Evolutionary conservation across 139 green algal genomes (phyloP).

Genomic region (Volvox reticuliferus): DNA sequence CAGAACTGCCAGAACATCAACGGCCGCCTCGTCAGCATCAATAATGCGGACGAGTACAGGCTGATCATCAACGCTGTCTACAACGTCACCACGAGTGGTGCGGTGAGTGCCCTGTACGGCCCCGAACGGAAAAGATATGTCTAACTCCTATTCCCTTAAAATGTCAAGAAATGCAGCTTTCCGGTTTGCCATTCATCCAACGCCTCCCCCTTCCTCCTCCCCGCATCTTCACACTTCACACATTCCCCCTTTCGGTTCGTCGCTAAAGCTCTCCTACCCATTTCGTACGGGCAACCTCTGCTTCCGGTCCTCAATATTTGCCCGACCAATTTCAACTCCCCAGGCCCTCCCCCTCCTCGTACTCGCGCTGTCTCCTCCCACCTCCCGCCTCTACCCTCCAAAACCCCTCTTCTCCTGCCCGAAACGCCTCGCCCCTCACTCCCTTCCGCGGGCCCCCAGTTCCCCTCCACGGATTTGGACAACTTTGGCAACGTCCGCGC

Average conservation of each 20-base stretch:
- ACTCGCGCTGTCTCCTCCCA: neutral
- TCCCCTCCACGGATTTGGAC: conserved; percentile 6
- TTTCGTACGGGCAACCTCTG: neutral
- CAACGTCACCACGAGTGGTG: conserved; percentile 59
- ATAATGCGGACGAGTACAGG: conserved; percentile 10
- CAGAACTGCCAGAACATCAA: conserved; percentile 70
- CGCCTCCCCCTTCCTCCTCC: too few species aligned
- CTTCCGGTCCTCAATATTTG: neutral
- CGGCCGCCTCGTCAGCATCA: conserved; percentile 72
- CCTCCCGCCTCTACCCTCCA: neutral
- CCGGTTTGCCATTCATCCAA: too few species aligned
- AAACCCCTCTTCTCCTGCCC: neutral
- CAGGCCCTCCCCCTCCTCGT: neutral
- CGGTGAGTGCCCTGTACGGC: neutral
- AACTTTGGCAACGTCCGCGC: conserved; percentile 1
- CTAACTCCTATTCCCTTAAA: too few species aligned
- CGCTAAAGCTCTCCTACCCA: too few species aligned
- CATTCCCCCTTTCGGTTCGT: too few species aligned
- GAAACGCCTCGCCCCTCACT: neutral
- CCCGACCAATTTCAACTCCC: neutral
- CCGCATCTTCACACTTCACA: too few species aligned
- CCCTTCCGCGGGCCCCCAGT: neutral
- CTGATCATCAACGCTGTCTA: conserved; percentile 57
- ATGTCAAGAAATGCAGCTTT: too few species aligned
- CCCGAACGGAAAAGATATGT: neutral